Evolutionary conservation across 1,139 yeast species (phyloP).

Genomic region (Eremothecium sinecaudum): DNA sequence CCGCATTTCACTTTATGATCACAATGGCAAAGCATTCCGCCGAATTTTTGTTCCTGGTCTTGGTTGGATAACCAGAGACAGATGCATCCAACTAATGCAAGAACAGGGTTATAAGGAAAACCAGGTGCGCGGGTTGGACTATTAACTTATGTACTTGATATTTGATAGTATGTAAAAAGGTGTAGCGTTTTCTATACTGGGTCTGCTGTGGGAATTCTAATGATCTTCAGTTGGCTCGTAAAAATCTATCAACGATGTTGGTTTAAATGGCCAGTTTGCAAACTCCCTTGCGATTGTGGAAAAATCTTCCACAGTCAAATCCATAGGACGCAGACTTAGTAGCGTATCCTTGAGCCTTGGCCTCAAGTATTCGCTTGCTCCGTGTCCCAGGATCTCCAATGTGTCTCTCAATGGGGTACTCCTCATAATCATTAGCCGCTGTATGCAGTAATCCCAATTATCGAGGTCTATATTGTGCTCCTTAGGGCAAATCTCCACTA

Average conservation of each 20-base stretch:
- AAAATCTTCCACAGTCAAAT: conserved; percentile 49
- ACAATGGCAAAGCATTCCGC: conserved; percentile 14
- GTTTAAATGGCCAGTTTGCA: conserved; percentile 81
- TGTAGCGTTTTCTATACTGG: conserved; percentile 2
- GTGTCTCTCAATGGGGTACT: conserved; percentile 42
- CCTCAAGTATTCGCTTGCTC: conserved; percentile 59
- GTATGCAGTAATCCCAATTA: conserved; percentile 58
- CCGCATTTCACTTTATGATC: conserved; percentile 11
- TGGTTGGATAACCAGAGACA: conserved; percentile 15
- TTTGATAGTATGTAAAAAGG: conserved; percentile 6
- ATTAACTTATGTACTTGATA: conserved; percentile 3
- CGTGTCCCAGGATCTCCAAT: conserved; percentile 62
- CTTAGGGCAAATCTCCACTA: conserved; percentile 56
- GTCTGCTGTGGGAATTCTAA: not conserved
- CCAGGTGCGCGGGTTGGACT: conserved; percentile 3
- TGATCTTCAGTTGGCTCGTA: conserved; percentile 6
- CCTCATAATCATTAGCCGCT: conserved; percentile 50
- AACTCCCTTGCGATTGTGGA: conserved; percentile 43
- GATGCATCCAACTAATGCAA: conserved; percentile 10
- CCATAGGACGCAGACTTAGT: conserved; percentile 39
- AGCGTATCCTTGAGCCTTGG: conserved; percentile 33
- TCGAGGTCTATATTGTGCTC: conserved; percentile 38
- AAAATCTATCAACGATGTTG: conserved; percentile 35
- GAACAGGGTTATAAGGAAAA: conserved; percentile 5
- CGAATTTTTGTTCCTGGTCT: conserved; percentile 13